These are phyloP conservation scores for Davidsoniella virescens DNA, from an alignment of 2,329 filamentous ascomycete species.

Conservation along the genomic window DNA sequence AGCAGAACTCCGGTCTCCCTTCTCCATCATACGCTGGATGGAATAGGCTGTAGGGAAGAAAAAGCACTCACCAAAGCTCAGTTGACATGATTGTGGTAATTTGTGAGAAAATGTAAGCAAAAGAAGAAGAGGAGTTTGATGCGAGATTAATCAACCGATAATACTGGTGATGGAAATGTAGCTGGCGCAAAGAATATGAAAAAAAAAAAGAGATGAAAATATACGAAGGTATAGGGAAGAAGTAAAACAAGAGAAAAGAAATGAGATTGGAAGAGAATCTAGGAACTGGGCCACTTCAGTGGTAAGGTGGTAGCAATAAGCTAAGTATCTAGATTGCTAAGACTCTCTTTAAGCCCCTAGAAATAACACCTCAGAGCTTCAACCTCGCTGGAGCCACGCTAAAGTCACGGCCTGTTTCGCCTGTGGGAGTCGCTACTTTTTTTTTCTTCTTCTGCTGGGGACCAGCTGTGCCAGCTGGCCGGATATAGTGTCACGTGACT, in stretches of 20 bases:
- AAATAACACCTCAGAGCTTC: not conserved
- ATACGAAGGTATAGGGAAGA: not conserved
- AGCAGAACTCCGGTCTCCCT: constrained; percentile 15
- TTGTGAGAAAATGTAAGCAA: constrained; percentile 7
- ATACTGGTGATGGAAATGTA: constrained; percentile 2
- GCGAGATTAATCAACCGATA: not conserved
- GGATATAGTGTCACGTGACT: not conserved
- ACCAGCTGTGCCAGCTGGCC: not conserved
- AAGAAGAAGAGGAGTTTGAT: not conserved
- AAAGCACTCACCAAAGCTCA: constrained; percentile 61
- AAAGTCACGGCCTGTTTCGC: not conserved
- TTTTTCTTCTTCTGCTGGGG: not conserved
- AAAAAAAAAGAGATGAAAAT: not conserved
- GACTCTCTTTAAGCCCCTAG: too few relatives aligned
- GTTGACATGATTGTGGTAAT: constrained; percentile 49
- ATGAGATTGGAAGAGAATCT: not conserved
- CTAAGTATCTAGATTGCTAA: too few relatives aligned
- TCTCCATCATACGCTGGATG: constrained; percentile 4
- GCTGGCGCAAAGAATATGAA: not conserved
- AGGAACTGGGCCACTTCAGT: not conserved
- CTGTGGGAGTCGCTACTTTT: too few relatives aligned
- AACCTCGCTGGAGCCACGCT: not conserved
- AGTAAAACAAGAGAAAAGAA: not conserved
- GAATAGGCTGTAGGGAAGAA: constrained; percentile 16
- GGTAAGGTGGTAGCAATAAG: not conserved